These are phyloP conservation scores for Antarctomyces pellizariae DNA, from an alignment of 495 filamentous ascomycete genomes.

Conservation along the genomic window DNA sequence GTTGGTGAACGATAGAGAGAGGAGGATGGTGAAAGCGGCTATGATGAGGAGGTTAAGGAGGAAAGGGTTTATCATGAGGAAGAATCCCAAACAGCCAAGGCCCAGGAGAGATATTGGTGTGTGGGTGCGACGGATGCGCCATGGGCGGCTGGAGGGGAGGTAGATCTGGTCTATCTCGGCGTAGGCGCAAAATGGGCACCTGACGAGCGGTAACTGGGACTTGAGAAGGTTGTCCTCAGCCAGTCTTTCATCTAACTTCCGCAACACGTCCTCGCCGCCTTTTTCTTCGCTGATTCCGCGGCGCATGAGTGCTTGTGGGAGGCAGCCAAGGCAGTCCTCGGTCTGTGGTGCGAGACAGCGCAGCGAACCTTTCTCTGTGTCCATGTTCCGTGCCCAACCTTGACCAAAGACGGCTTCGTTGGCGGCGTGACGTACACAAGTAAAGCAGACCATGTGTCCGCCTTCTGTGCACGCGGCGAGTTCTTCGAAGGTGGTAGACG, in stretches of 20 bases:
- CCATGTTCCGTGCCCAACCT: slow-evolving; percentile 62
- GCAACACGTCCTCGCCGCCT: slow-evolving; percentile 41
- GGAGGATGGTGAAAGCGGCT: slow-evolving; percentile 14
- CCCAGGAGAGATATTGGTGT: slow-evolving; percentile 16
- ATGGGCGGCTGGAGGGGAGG: slow-evolving; percentile 22
- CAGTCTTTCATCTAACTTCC: slow-evolving; percentile 52
- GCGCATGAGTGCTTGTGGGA: slow-evolving; percentile 41
- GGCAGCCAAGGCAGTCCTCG: slow-evolving; percentile 45
- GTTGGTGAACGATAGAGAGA: slow-evolving; percentile 15
- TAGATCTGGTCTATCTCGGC: slow-evolving; percentile 69
- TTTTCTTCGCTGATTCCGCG: slow-evolving; percentile 43
- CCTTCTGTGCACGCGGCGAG: slow-evolving; percentile 45
- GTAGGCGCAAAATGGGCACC: slow-evolving; percentile 80
- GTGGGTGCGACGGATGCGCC: slow-evolving; percentile 24
- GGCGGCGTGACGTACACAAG: slow-evolving; percentile 54
- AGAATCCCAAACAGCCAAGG: too few species aligned
- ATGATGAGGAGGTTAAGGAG: slow-evolving; percentile 25
- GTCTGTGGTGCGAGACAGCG: slow-evolving; percentile 54
- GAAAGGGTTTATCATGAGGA: slow-evolving; percentile 30
- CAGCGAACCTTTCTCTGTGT: slow-evolving; percentile 43
- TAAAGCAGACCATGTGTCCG: slow-evolving; percentile 68
- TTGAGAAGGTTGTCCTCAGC: slow-evolving; percentile 48
- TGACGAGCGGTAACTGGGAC: slow-evolving; percentile 48
- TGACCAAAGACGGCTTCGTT: slow-evolving; percentile 82
- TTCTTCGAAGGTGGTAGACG: slow-evolving; percentile 55